phyloP scores from a whole-genome alignment of 768 basidiomycete species.

The Amanita molliuscula region DNA sequence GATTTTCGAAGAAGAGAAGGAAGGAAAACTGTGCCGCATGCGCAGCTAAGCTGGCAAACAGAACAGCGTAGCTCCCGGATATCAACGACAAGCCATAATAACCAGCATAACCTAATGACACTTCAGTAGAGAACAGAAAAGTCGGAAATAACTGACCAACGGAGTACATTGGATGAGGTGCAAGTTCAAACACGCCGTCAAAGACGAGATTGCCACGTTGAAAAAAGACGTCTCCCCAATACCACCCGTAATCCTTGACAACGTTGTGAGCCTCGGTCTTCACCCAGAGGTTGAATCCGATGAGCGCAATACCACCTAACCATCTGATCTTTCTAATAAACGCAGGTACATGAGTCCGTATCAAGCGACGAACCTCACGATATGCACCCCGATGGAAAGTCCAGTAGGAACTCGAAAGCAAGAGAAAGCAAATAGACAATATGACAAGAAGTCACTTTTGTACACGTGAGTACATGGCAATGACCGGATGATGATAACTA shows the following conservation, averaged over 20 bases:
- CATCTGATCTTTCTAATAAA: conserved; percentile 40
- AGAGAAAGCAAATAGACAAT: conserved; percentile 91
- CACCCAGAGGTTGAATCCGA: conserved; percentile 96
- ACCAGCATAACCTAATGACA: conserved; percentile 71
- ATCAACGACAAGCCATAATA: conserved; percentile 95
- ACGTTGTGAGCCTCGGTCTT: conserved; percentile 97
- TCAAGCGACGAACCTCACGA: conserved; percentile 48
- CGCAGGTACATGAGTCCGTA: not conserved
- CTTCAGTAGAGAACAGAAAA: not conserved
- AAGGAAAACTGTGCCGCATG: conserved; percentile 97
- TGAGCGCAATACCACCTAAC: conserved; percentile 76
- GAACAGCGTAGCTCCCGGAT: conserved; percentile 77
- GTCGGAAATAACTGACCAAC: conserved; percentile 34
- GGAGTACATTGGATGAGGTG: conserved; percentile 94
- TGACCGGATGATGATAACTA: conserved; percentile 16
- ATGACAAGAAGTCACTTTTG: conserved; percentile 83
- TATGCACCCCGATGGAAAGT: conserved; percentile 62
- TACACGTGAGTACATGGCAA: not conserved
- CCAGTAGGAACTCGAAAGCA: conserved; percentile 81
- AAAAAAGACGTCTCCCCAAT: conserved; percentile 92
- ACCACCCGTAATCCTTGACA: conserved; percentile 98
- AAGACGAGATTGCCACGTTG: conserved; percentile 91
- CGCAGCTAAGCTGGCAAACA: conserved; percentile 89
- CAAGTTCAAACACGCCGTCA: conserved; percentile 94
- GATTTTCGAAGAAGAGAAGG: conserved; percentile 92